Conservation (phyloP, 83 land plant genomes). For the Picea abies region DNA sequence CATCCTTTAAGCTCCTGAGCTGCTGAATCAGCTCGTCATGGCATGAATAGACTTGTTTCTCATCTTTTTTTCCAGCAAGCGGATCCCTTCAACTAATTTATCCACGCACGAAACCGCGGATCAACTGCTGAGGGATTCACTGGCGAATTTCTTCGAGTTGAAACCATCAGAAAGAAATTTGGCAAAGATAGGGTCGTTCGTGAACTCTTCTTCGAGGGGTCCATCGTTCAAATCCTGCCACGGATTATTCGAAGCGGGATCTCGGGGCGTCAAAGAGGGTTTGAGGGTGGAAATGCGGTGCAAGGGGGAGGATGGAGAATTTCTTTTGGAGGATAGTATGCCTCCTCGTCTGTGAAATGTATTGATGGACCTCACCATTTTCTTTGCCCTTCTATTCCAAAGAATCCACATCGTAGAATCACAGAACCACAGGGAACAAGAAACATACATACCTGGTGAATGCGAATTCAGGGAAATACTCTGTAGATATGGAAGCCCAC, state of each 20-base stretch:
- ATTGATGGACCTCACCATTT: slow-evolving; percentile 4
- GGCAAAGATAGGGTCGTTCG: slow-evolving; percentile 73
- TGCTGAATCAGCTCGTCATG: slow-evolving; percentile 75
- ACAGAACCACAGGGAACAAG: too few species aligned
- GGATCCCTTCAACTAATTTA: slow-evolving; percentile 76
- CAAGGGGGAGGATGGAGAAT: slow-evolving; percentile 39
- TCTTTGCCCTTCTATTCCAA: neutral
- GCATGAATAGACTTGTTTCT: slow-evolving; percentile 73
- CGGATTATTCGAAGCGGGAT: slow-evolving; percentile 11
- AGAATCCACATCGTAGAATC: too few species aligned
- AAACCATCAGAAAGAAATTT: slow-evolving; percentile 78
- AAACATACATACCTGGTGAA: too few species aligned
- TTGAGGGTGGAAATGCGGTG: slow-evolving; percentile 54
- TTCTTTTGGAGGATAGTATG: neutral
- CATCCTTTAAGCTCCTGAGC: slow-evolving; percentile 67
- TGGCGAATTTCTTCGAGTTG: slow-evolving; percentile 77
- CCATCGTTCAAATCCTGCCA: neutral
- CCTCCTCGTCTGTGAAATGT: slow-evolving; percentile 1
- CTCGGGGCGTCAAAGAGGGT: slow-evolving; percentile 16
- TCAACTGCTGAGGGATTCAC: slow-evolving; percentile 82
- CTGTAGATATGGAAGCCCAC: too few species aligned
- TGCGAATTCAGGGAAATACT: too few species aligned
- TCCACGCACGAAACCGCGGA: slow-evolving; percentile 89
- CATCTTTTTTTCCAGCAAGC: slow-evolving; percentile 78
- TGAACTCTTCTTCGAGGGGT: slow-evolving; percentile 13